Percentiles rank a stretch among this genome's conserved stretches.
Evolutionary conservation across 441 rosid species (phyloP).

Genomic region (Gossypium davidsonii): DNA sequence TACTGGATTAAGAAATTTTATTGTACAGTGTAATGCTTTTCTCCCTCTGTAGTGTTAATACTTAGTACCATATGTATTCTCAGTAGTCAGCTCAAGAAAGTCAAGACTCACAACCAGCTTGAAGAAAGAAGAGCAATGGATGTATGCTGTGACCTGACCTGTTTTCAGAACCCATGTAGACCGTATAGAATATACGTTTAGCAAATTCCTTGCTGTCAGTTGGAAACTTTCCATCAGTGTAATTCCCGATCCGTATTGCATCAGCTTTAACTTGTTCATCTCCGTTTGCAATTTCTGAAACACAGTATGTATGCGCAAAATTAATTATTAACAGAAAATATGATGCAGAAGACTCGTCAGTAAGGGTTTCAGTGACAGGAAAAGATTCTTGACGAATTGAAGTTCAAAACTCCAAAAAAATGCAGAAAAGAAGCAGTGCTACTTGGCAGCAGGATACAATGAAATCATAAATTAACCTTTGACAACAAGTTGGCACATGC

Average conservation of each 20-base stretch:
- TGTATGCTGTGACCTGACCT: conserved; percentile 40
- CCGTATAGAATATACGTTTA: conserved; percentile 80
- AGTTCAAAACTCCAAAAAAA: neutral
- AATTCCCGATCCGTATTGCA: conserved; percentile 76
- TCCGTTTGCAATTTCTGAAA: conserved; percentile 70
- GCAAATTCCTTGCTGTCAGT: conserved; percentile 94
- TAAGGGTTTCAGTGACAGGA: neutral
- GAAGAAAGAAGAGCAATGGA: neutral
- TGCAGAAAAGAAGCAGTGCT: neutral
- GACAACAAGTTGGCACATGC: conserved; percentile 97
- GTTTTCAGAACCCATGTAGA: conserved; percentile 94
- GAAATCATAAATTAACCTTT: conserved; percentile 44
- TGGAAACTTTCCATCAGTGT: conserved; percentile 65
- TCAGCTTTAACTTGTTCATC: conserved; percentile 94
- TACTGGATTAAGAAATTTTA: neutral
- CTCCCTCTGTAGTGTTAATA: neutral
- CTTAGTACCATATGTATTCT: neutral
- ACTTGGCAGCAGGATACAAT: neutral
- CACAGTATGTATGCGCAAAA: neutral
- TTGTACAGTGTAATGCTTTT: neutral
- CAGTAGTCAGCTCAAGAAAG: neutral
- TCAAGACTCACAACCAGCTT: neutral
- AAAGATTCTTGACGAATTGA: neutral
- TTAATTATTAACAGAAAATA: neutral
- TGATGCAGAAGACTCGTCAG: neutral